These are phyloP conservation scores for barley (Hordeum vulgare) DNA, from an alignment of 176 grass and related monocot genomes.

Conservation along the genomic window MorexV3_pseudomolecules_assembly NC_058522.1:427608457-427608956, in stretches of 20 bases:
- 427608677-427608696: slow-evolving; percentile 90
- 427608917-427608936: not conserved
- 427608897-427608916: not conserved
- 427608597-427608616: not conserved
- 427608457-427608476: not conserved
- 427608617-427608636: not conserved
- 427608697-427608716: slow-evolving; percentile 93
- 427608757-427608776: slow-evolving; percentile 1
- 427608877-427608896: slow-evolving; percentile 65
- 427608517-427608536: not conserved
- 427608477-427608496: not conserved
- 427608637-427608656: slow-evolving; percentile 38
- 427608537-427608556: not conserved
- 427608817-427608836: slow-evolving; percentile 93
- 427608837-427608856: slow-evolving; percentile 91
- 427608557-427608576: not conserved
- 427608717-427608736: not conserved
- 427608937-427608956: slow-evolving; percentile 2
- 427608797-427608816: slow-evolving; percentile 91
- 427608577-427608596: not conserved
- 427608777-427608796: slow-evolving; percentile 22
- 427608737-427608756: slow-evolving; percentile 6
- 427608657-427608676: slow-evolving; percentile 54
- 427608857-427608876: slow-evolving; percentile 82
- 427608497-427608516: not conserved